Evolutionary conservation across 345 rosid species (phyloP).

Genomic region (Salix dunnii): DNA sequence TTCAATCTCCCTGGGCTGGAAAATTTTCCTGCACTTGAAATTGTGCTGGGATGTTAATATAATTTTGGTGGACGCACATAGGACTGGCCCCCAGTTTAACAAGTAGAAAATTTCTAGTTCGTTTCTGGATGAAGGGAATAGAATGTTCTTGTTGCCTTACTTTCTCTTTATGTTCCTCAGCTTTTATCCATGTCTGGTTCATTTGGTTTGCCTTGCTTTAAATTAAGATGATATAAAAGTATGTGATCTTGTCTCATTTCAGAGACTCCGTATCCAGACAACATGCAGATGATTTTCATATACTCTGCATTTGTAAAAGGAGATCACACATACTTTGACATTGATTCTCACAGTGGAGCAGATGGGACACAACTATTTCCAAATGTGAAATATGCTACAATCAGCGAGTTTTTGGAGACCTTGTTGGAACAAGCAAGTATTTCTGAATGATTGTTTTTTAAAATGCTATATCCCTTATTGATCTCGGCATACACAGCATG

Average conservation of each 20-base stretch:
- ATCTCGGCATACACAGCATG: neutral
- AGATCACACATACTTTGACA: conserved; percentile 51
- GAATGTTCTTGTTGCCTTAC: neutral
- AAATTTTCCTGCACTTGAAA: neutral
- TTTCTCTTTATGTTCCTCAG: neutral
- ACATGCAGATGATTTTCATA: conserved; percentile 44
- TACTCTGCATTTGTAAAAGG: conserved; percentile 55
- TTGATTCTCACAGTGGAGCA: conserved; percentile 35
- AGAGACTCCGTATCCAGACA: conserved; percentile 54
- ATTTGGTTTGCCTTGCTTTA: neutral
- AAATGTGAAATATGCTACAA: conserved; percentile 42
- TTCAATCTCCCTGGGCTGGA: no score
- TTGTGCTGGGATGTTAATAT: neutral
- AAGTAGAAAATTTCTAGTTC: neutral
- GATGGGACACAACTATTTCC: conserved; percentile 54
- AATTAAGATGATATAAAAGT: neutral
- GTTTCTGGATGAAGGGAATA: neutral
- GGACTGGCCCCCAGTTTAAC: neutral
- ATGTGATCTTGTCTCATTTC: conserved; percentile 23
- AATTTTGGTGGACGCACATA: neutral
- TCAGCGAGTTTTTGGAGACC: conserved; percentile 40
- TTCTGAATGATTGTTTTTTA: no score
- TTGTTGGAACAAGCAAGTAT: conserved; percentile 13
- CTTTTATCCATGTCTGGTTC: neutral
- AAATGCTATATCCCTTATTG: neutral